phyloP scores from a whole-genome alignment of 2,329 filamentous ascomycete species.

The Fusarium buxicola region DNA sequence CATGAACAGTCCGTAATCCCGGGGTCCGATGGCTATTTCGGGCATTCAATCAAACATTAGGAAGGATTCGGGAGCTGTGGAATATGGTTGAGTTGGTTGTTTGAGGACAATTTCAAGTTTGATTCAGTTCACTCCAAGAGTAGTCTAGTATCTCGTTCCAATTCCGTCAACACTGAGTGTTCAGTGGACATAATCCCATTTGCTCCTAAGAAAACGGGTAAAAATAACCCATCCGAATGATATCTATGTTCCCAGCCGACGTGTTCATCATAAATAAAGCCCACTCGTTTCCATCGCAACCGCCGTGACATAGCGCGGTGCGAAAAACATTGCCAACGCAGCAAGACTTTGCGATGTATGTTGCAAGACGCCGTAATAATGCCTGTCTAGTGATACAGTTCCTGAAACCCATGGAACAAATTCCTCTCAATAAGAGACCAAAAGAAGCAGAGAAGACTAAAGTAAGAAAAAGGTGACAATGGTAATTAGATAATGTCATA shows the following conservation, averaged over 20 bases:
- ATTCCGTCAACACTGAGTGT: conserved; percentile 46
- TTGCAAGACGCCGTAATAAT: conserved; percentile 46
- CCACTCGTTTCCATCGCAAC: conserved; percentile 18
- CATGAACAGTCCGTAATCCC: conserved; percentile 23
- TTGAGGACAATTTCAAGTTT: conserved; percentile 33
- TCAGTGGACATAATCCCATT: conserved; percentile 46
- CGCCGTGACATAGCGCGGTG: conserved; percentile 12
- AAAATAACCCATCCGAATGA: conserved; percentile 40
- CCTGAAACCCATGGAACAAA: conserved; percentile 40
- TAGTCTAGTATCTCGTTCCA: conserved; percentile 44
- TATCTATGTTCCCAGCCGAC: conserved; percentile 47
- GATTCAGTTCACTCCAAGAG: conserved; percentile 37
- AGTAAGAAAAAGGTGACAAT: conserved; percentile 7
- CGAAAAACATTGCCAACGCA: conserved; percentile 19
- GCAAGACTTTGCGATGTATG: conserved; percentile 35
- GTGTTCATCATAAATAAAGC: conserved; percentile 43
- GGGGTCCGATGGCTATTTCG: conserved; percentile 16
- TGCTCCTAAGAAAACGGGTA: conserved; percentile 31
- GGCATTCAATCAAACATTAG: conserved; percentile 5
- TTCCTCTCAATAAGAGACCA: conserved; percentile 39
- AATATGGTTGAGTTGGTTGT: conserved; percentile 4
- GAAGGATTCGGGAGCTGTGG: conserved; percentile 18
- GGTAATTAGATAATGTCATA: conserved; percentile 41
- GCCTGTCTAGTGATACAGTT: conserved; percentile 48
- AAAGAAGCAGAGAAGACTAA: conserved; percentile 29